A percentile compares a stretch with the other conserved stretches of the same genome.
phyloP scores from a whole-genome alignment of 371 early-diverging fungal species.

The Mortierella sp. region DNA sequence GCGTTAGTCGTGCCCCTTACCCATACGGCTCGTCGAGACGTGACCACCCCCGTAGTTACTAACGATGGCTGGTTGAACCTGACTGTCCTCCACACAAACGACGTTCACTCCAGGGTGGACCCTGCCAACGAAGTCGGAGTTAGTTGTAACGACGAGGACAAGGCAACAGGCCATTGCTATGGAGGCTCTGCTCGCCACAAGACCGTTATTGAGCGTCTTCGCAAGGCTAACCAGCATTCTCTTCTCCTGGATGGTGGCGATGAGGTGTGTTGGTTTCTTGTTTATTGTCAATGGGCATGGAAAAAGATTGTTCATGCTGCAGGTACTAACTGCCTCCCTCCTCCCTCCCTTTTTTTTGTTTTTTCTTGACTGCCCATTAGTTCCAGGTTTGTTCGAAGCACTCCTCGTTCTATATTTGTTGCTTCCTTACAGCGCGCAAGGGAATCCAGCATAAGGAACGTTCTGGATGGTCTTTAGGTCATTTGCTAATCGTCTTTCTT shows the following conservation, averaged over 20 bases:
- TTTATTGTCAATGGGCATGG: neutral
- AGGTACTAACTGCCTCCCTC: neutral
- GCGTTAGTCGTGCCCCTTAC: neutral
- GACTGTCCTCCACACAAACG: slow-evolving; percentile 78
- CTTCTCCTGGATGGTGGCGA: slow-evolving; percentile 82
- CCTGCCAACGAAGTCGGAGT: slow-evolving; percentile 69
- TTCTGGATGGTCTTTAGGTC: neutral
- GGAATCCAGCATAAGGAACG: neutral
- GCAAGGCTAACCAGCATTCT: slow-evolving; percentile 59
- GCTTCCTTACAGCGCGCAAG: neutral
- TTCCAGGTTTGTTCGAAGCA: slow-evolving; percentile 23
- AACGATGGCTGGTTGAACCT: slow-evolving; percentile 49
- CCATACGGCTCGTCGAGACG: neutral
- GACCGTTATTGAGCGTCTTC: slow-evolving; percentile 65
- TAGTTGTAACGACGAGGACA: slow-evolving; percentile 64
- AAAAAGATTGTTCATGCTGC: neutral
- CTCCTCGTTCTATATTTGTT: neutral
- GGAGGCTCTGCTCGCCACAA: slow-evolving; percentile 75
- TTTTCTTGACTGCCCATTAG: neutral
- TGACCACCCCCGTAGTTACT: neutral
- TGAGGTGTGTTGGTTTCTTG: slow-evolving; percentile 61
- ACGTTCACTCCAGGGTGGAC: slow-evolving; percentile 72
- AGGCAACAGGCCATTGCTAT: slow-evolving; percentile 62
- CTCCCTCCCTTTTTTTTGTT: neutral
- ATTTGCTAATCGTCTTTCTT: slow-evolving; percentile 17